Percentiles rank a stretch among this genome's conserved stretches.
Evolutionary conservation across 768 basidiomycete species (phyloP).

Genomic region (Crucibulum laeve): DNA sequence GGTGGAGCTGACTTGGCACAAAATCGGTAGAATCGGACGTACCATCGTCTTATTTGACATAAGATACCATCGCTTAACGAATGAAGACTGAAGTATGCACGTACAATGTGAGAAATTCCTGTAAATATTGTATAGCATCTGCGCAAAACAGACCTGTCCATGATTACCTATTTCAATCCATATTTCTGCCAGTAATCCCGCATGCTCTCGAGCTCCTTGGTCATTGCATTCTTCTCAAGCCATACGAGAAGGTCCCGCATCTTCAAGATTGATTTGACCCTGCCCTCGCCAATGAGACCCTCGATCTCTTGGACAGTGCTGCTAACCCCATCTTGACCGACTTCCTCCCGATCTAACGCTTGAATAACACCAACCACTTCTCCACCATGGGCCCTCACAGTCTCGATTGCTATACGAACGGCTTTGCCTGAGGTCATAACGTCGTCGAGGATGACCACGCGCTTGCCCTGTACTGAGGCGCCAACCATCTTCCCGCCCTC

Average conservation of each 20-base stretch:
- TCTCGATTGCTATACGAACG: slow-evolving; percentile 76
- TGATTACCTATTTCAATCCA: slow-evolving; percentile 61
- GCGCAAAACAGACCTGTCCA: too few species aligned
- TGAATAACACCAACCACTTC: slow-evolving; percentile 87
- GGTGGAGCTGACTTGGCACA: too few species aligned
- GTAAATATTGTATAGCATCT: too few species aligned
- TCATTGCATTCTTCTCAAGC: slow-evolving; percentile 65
- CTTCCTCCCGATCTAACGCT: slow-evolving; percentile 83
- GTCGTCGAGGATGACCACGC: slow-evolving; percentile 90
- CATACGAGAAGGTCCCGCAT: slow-evolving; percentile 85
- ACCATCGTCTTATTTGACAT: too few species aligned
- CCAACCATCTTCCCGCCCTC: slow-evolving; percentile 94
- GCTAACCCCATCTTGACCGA: slow-evolving; percentile 60
- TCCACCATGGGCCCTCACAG: slow-evolving; percentile 65
- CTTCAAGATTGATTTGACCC: slow-evolving; percentile 75
- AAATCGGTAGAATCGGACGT: too few species aligned
- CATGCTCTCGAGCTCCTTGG: slow-evolving; percentile 67
- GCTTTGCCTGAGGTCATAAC: slow-evolving; percentile 95
- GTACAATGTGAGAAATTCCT: too few species aligned
- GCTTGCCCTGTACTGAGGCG: slow-evolving; percentile 71
- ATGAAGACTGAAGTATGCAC: too few species aligned
- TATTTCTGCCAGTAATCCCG: slow-evolving; percentile 71
- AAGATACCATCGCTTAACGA: too few species aligned
- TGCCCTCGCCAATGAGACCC: slow-evolving; percentile 60
- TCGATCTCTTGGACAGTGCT: slow-evolving; percentile 86